Evolutionary conservation across 305 asterid species (phyloP).

Genomic region (Fraxinus greggii): DNA sequence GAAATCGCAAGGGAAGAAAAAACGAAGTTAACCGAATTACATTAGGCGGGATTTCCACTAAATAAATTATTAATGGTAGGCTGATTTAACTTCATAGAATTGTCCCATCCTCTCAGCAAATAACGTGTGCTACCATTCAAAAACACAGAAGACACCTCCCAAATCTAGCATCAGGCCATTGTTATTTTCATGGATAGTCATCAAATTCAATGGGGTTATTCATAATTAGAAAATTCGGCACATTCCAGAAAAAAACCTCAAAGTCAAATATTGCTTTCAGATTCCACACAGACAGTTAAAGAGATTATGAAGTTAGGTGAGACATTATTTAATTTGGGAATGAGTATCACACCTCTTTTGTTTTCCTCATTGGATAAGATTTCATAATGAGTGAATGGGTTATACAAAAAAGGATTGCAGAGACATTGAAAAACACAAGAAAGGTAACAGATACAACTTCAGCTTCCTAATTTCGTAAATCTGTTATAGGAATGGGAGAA

Average conservation of each 20-base stretch:
- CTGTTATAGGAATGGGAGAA: not conserved
- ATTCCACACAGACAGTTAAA: not conserved
- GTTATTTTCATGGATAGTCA: not conserved
- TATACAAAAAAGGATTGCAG: not conserved
- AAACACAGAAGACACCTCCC: conserved; percentile 21
- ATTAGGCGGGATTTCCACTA: conserved; percentile 27
- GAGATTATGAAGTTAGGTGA: not conserved
- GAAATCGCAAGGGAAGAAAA: not conserved
- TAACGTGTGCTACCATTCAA: not conserved
- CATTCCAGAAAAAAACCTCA: not conserved
- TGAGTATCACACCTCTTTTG: not conserved
- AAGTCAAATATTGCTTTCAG: not conserved
- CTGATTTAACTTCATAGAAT: conserved; percentile 19
- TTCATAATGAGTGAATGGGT: not conserved
- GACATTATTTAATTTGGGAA: not conserved
- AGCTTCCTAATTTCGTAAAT: not conserved
- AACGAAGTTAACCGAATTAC: conserved; percentile 14
- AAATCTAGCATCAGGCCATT: conserved; percentile 22
- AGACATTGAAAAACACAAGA: not conserved
- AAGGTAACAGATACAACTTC: not conserved
- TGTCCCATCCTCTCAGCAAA: conserved; percentile 17
- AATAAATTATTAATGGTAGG: conserved; percentile 11
- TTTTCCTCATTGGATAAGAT: too few species aligned
- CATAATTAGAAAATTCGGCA: not conserved
- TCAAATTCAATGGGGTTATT: not conserved